Evolutionary conservation across 495 filamentous ascomycete species (phyloP), one percentile per base, ranked within the genome.

Genomic region (Penicillium canariense): DNA sequence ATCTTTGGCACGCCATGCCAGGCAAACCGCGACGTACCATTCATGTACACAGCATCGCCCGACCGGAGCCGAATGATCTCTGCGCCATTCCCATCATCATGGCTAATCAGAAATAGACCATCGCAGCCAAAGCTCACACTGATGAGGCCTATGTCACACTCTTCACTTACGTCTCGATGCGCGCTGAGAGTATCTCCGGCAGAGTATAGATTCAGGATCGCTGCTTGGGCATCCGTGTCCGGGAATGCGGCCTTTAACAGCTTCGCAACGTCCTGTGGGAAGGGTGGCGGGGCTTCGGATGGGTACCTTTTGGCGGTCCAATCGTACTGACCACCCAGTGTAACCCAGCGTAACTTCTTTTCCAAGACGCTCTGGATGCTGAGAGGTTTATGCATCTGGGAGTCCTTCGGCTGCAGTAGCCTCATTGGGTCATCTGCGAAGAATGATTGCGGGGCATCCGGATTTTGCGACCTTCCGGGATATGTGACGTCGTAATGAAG

Each of bases 1-100:
- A 96, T 84, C 61, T 87, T 89, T 4, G 93, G 91, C 11, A 97
- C 92, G 4, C 88, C 90, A 74, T 97, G 92, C 94, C 92, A 97
- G 11, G 92, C 94, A 70, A 88, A 92, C 44, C 92, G 73, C 8
- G 87, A 84, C 48, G 82, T 77, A 31, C 87, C 82, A 44, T 81
- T 83, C 88, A 96, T 94, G 48, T 90, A 88, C 1, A 96, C 80
- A 1, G 82, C 87, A 71, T 93, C 91, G 0, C 90, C 91, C 4
- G 89, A 93, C 8, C 81, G 78, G 32, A 96, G 73, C 22, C 89
- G 76, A 43, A 94, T 68, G 4, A 87, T 70, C 23, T 89, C 67
- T 34, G 80, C 83, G 4, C 68, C 68, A 17, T 65, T 77, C 5
- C 56, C 61, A 52, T 76, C 58, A 32, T 75, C 65, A 40, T 78